Percentiles rank a stretch among this genome's conserved stretches.
Evolutionary conservation across 768 basidiomycete genomes (phyloP).

Genomic region (Leccinum subtestaceum): DNA sequence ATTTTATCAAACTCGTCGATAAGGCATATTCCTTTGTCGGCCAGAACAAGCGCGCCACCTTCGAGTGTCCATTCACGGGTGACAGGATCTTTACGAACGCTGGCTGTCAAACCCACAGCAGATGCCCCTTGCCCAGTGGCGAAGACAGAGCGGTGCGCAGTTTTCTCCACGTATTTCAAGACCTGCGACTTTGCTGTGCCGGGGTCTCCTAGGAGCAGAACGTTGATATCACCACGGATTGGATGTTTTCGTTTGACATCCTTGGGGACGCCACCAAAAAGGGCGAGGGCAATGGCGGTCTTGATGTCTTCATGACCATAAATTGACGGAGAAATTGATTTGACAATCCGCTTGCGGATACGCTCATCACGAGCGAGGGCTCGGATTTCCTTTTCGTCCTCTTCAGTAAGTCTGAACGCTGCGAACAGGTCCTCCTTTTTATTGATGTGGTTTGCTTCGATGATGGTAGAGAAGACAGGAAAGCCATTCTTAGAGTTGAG

Average conservation of each 20-base stretch:
- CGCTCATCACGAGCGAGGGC: slow-evolving; percentile 85
- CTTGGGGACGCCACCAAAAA: slow-evolving; percentile 92
- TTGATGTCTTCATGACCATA: slow-evolving; percentile 99
- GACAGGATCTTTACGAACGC: slow-evolving; percentile 97
- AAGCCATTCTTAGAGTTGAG: slow-evolving; percentile 99
- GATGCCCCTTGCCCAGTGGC: slow-evolving; percentile 98
- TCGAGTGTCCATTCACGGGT: slow-evolving; percentile 99
- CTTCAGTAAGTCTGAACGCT: slow-evolving; percentile 96
- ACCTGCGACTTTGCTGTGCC: slow-evolving; percentile 99
- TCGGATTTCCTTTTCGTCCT: slow-evolving; percentile 92
- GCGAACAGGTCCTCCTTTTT: slow-evolving; percentile 99
- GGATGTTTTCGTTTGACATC: slow-evolving; percentile 96
- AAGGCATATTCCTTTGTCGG: slow-evolving; percentile 95
- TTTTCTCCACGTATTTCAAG: slow-evolving; percentile 98
- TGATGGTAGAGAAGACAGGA: slow-evolving; percentile 97
- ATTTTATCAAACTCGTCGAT: slow-evolving; percentile 99
- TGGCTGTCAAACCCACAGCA: slow-evolving; percentile 97
- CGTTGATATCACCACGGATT: slow-evolving; percentile 97
- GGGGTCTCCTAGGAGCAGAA: slow-evolving; percentile 94
- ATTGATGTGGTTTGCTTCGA: slow-evolving; percentile 98
- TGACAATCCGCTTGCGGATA: slow-evolving; percentile 95
- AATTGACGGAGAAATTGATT: slow-evolving; percentile 98
- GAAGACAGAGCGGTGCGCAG: slow-evolving; percentile 95
- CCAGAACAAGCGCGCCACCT: slow-evolving; percentile 96
- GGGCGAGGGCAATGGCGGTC: slow-evolving; percentile 90